Evolutionary conservation across 192 early-diverging fungal genomes (phyloP).

Genomic region (Linnemannia elongata): DNA sequence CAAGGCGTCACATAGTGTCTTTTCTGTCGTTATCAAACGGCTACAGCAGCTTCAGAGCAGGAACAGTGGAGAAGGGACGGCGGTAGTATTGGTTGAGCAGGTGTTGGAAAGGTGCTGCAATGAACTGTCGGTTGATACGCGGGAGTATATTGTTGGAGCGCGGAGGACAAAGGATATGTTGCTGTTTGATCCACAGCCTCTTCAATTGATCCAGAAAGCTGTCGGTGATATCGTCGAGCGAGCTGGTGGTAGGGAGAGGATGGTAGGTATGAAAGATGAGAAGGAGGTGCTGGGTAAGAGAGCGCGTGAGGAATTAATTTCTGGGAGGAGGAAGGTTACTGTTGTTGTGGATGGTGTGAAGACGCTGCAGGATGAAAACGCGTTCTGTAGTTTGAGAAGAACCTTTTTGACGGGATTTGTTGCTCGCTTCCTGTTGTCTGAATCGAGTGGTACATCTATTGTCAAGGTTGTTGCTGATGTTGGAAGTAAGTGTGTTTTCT

Average conservation of each 20-base stretch:
- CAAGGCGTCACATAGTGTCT: constrained; percentile 31
- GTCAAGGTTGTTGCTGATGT: constrained; percentile 15
- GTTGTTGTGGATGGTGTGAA: constrained; percentile 27
- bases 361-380: constrained; percentile 26
- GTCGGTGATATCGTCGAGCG: neutral
- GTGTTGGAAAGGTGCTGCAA: constrained; percentile 2
- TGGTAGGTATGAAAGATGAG: neutral
- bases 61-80: neutral
- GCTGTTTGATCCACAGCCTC: constrained; percentile 36
- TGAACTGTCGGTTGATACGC: constrained; percentile 1
- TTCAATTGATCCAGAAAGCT: constrained; percentile 21
- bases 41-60: neutral
- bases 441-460: too few relatives aligned
- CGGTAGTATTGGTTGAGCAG: neutral
- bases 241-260: neutral
- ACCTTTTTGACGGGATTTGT: constrained; percentile 22
- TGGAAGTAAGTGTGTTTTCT: neutral
- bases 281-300: neutral
- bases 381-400: constrained; percentile 22
- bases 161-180: constrained; percentile 32
- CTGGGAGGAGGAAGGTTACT: neutral
- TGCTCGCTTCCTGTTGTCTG: constrained; percentile 11
- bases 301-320: neutral
- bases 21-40: constrained; percentile 36
- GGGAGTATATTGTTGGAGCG: neutral